Evolutionary conservation across 371 early-diverging fungal genomes (phyloP), one percentile per base, ranked within the genome.

Genomic region (Choanephora cucurbitarum): DNA sequence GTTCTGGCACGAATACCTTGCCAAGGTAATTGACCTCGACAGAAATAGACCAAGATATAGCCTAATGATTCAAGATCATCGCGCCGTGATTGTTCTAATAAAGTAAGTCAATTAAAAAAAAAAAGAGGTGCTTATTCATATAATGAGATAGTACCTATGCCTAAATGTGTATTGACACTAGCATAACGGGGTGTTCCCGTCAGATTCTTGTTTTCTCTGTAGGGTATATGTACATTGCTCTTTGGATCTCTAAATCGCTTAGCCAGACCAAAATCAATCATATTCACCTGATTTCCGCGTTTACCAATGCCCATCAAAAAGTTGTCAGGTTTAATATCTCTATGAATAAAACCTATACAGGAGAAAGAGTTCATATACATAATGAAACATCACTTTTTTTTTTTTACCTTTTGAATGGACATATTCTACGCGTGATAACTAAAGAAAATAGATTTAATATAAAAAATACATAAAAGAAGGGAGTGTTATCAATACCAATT

Each of bases 151-250:
- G n/a, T 78, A 91, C 93, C 93, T 31, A 91, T 85, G 42, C 99
- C 99, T 58, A 95, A 72, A 72, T 99, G 99, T 33, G 99, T 98
- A 73, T 99, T 97, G 59, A 99, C 90, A 72, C 94, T 94, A 31
- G 99, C 99, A 78, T 99, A 99, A 65, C 99, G 87, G 22, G 99
- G 98, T 18, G 99, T 99, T 44, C 99, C 99, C n/a, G 99, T 98
- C 56, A 99, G 80, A 71, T 97, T 95, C 82, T 99, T 99, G 76
- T 95, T 93, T 68, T 95, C 95, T 73, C 92, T 88, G 75, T 95
- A 96, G 45, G 97, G 94, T 67, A 99, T 98, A 82, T 99, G 99
- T 64, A 91, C 81, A 69, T 92, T 90, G 47, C 95, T 96, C 67
- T 90, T 89, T 33, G 96, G 94, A 69, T 97, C 94, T 44, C 96